Base-by-base conservation (phyloP, 805 yeast species). In the Yarrowia hollandica region DNA sequence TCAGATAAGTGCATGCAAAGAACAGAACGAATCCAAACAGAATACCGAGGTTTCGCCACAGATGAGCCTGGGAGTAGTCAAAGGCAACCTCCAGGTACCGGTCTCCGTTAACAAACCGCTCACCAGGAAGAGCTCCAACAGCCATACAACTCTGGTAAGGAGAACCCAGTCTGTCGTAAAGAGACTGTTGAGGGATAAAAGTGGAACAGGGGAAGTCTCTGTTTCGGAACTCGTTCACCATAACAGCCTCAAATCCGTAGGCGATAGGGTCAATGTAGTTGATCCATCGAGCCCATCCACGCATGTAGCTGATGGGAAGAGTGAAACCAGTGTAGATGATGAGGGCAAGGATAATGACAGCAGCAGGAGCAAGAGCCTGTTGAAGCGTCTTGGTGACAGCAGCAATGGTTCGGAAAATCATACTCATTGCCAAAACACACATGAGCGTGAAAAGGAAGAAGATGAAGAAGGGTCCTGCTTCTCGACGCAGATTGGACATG, bases 21-120 rank as follows among this genome's bases (percentile, higher is more conserved):
- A 82, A 77, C 39, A 84, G 60, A 23, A 72, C 70, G 67, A 78
- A 87, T 0, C 77, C 89, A 61, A 84, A 50, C 31, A 76, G 70
- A 63, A 88, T 84, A 69, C 91, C 88, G 61, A 74, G 77, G 65
- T 83, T 79, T 73, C 88, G 77, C 88, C 89, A 84, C 67, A 76
- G 74, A 69, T 84, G 83, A 5, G 69, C 48, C 60, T 72, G 69
- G 39, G 67, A 60, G 69, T 82, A 84, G 5, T 69, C 66, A 67
- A 73, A 84, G 4, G 83, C 71, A 14, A 65, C 59, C 3, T 64
- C 62, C 19, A 85, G 60, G 67, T 78, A 86, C 11, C 64, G 72
- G 55, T 77, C 76, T 64, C 92, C 92, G 50, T 65, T 66, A 30
- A 86, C 86, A 50, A 63, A 62, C 12, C 65, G 63, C 16, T 68